phyloP scores from a whole-genome alignment of 2,329 filamentous ascomycete genomes.

The Nigrospora sphaerica region DNA sequence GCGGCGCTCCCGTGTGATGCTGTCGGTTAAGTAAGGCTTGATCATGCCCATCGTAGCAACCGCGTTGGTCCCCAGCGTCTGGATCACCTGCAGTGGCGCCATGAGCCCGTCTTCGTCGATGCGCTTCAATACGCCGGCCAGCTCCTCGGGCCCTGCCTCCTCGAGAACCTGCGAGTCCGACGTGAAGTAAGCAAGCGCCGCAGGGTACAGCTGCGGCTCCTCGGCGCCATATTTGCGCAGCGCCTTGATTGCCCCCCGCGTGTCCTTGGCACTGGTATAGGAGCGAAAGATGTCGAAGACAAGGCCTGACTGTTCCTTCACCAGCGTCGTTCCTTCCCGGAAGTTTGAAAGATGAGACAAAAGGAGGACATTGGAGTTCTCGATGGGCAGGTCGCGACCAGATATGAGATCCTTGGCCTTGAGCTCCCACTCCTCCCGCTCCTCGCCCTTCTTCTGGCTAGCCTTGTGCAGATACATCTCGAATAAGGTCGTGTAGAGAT shows the following conservation, averaged over 20 bases:
- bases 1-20: constrained; percentile 79
- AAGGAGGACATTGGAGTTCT: constrained; percentile 88
- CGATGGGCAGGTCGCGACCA: constrained; percentile 73
- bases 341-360: constrained; percentile 90
- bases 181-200: constrained; percentile 88
- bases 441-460: constrained; percentile 60
- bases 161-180: constrained; percentile 74
- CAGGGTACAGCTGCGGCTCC: constrained; percentile 86
- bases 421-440: constrained; percentile 73
- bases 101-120: constrained; percentile 89
- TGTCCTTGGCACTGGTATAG: constrained; percentile 89
- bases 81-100: constrained; percentile 93
- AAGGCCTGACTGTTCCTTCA: constrained; percentile 88
- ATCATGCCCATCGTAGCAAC: constrained; percentile 98
- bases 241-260: constrained; percentile 80
- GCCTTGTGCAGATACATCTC: constrained; percentile 97
- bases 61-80: constrained; percentile 62
- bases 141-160: constrained; percentile 76
- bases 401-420: constrained; percentile 89
- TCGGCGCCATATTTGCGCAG: constrained; percentile 85
- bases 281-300: constrained; percentile 95
- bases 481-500: constrained; percentile 90
- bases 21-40: constrained; percentile 83
- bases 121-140: constrained; percentile 71
- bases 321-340: constrained; percentile 80